These are phyloP conservation scores for Diatrype stigma DNA, from an alignment of 2,329 filamentous ascomycete species.

Conservation along the genomic window DNA sequence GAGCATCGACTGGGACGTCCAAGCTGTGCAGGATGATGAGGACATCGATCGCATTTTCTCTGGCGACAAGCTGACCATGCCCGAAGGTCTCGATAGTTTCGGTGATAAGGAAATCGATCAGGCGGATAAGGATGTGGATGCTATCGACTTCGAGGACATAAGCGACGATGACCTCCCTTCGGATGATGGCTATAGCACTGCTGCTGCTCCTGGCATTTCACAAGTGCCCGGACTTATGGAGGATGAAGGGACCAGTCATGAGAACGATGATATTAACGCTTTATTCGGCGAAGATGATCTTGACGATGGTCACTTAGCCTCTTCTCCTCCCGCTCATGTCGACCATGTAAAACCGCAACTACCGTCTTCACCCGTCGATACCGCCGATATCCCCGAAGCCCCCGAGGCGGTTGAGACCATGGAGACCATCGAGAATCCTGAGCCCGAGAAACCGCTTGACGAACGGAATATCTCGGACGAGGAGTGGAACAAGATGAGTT, in stretches of 20 bases:
- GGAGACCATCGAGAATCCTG: constrained; percentile 1
- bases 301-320: constrained; percentile 37
- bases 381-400: constrained; percentile 4
- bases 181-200: constrained; percentile 41
- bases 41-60: constrained; percentile 40
- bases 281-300: constrained; percentile 61
- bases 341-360: constrained; percentile 1
- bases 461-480: constrained; percentile 28
- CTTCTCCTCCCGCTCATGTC: constrained; percentile 41
- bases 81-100: constrained; percentile 37
- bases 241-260: constrained; percentile 56
- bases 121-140: constrained; percentile 84
- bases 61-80: constrained; percentile 43
- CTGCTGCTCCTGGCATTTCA: constrained; percentile 34
- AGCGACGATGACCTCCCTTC: constrained; percentile 87
- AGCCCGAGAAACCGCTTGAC: constrained; percentile 3
- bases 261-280: constrained; percentile 53
- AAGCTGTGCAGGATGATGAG: constrained; percentile 27
- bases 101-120: constrained; percentile 50
- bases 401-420: constrained; percentile 4
- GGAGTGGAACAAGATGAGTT: constrained; percentile 30
- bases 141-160: constrained; percentile 86
- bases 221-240: constrained; percentile 53
- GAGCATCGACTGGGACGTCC: constrained; percentile 24
- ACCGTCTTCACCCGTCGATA: constrained; percentile 1